These are phyloP conservation scores for Pistacia integerrima DNA, from an alignment of 345 rosid species.

Conservation along the genomic window DNA sequence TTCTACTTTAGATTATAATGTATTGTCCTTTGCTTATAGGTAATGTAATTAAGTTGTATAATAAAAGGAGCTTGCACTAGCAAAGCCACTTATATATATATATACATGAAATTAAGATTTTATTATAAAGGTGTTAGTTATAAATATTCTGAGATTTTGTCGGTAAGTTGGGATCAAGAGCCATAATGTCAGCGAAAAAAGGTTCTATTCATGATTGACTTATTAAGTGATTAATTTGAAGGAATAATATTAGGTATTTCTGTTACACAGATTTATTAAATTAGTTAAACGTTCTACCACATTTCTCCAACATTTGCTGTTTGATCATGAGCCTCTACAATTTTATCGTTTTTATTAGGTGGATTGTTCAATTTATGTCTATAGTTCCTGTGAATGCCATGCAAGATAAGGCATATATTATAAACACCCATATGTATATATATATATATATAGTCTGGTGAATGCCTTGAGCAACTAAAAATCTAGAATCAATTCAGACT, in stretches of 20 bases:
- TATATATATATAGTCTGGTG: too few relatives aligned
- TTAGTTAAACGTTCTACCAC: too few relatives aligned
- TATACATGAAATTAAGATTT: too few relatives aligned
- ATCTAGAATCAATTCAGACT: too few relatives aligned
- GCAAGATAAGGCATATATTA: neutral
- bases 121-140: too few relatives aligned
- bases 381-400: neutral
- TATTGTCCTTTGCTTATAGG: slow-evolving; percentile 21
- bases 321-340: neutral
- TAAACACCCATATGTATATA: too few relatives aligned
- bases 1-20: slow-evolving; percentile 6
- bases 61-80: slow-evolving; percentile 49
- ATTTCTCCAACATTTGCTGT: neutral
- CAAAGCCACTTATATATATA: slow-evolving; percentile 28
- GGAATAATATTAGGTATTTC: slow-evolving; percentile 9
- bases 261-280: neutral
- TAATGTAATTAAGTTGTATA: slow-evolving; percentile 29
- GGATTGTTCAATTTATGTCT: too few relatives aligned
- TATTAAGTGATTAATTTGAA: slow-evolving; percentile 25
- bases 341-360: too few relatives aligned
- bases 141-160: slow-evolving; percentile 23
- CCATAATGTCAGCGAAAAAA: slow-evolving; percentile 25
- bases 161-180: slow-evolving; percentile 47
- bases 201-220: slow-evolving; percentile 19
- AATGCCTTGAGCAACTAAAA: too few relatives aligned